Percentiles rank a stretch among this genome's conserved stretches.
Conservation (phyloP, 495 filamentous ascomycete genomes). For the Parachaetomium inaequale region DNA sequence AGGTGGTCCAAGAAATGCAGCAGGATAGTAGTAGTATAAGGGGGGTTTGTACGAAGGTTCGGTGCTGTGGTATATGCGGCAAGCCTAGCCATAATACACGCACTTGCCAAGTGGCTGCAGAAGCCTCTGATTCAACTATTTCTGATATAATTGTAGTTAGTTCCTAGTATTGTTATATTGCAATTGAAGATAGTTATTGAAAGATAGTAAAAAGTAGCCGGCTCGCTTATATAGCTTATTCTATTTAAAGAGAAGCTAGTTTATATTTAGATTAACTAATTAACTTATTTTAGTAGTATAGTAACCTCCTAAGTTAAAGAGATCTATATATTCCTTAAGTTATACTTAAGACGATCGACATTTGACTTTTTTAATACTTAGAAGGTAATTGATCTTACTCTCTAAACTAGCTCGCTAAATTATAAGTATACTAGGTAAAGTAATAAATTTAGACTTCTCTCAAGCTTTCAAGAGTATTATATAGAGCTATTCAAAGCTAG, state of each 20-base stretch:
- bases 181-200: too few species aligned
- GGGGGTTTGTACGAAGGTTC: too few species aligned
- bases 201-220: too few species aligned
- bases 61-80: too few species aligned
- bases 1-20: too few species aligned
- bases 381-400: background rate
- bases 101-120: too few species aligned
- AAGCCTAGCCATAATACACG: too few species aligned
- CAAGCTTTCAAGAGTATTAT: background rate
- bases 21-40: too few species aligned
- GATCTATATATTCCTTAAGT: background rate
- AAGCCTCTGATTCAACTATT: too few species aligned
- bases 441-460: background rate
- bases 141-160: too few species aligned
- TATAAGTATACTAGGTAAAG: background rate
- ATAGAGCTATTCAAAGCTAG: background rate
- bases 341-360: too few species aligned
- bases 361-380: background rate
- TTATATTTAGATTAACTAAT: background rate
- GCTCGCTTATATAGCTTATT: constrained; percentile 1
- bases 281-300: background rate
- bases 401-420: background rate
- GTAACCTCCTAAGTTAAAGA: background rate
- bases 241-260: background rate
- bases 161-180: too few species aligned